phyloP scores from a whole-genome alignment of 192 early-diverging fungal genomes.

The Gorgonomyces haynaldii region DNA sequence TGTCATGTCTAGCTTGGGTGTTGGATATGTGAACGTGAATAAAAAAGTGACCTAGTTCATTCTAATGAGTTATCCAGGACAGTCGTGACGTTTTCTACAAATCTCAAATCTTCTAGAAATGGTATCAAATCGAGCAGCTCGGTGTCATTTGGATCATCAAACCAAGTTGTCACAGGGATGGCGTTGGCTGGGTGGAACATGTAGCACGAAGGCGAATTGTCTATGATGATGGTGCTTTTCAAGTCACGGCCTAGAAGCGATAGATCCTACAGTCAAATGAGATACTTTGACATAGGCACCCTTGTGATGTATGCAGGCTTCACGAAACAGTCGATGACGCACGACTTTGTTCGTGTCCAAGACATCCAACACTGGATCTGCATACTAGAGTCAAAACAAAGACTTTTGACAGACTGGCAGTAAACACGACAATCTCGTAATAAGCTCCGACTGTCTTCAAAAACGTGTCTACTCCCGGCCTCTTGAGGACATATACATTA shows the following conservation, averaged over 20 bases:
- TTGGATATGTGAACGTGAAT: conserved; percentile 80
- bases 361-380: conserved; percentile 93
- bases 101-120: conserved; percentile 84
- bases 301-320: conserved; percentile 86
- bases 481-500: conserved; percentile 91
- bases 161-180: conserved; percentile 91
- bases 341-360: conserved; percentile 76
- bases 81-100: conserved; percentile 73
- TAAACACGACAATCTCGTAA: conserved; percentile 93
- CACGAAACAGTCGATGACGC: conserved; percentile 89
- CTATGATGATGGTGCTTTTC: conserved; percentile 76
- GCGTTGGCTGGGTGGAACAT: conserved; percentile 93
- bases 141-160: conserved; percentile 91
- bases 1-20: conserved; percentile 76
- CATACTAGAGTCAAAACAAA: conserved; percentile 55
- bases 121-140: conserved; percentile 90
- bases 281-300: conserved; percentile 91
- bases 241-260: conserved; percentile 79
- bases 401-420: conserved; percentile 83
- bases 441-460: conserved; percentile 71
- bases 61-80: conserved; percentile 50
- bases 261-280: conserved; percentile 48
- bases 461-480: conserved; percentile 92
- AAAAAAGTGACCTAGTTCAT: conserved; percentile 42
- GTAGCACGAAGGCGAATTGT: conserved; percentile 95